Base-by-base conservation (phyloP, 208 protist genomes). In the Sergeia podlipaevii region DNA sequence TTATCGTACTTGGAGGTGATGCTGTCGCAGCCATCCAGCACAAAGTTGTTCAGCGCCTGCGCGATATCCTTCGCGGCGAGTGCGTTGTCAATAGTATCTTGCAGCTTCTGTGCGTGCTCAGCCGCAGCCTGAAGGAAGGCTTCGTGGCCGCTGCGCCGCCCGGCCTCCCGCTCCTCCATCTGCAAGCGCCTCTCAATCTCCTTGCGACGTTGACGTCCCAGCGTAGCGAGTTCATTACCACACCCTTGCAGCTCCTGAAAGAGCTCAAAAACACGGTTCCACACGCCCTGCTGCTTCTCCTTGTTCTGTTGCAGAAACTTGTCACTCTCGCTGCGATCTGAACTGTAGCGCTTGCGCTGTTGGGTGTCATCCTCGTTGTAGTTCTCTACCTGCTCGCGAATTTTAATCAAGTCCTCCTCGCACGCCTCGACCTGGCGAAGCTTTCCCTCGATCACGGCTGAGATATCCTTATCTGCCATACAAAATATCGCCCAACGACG, bases 401-500 rank as follows among this genome's bases (percentile, higher is more conserved):
- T 89, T 37, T 91, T 90, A 7, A 77, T 38, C 45, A 94, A 59
- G 57, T 96, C 86, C 62, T 93, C 86, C 59, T 93, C 84, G 38
- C 89, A 96, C 8, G 89, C 85, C 37, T 94, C 86, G 23, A 91
- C 82, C 45, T 89, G 84, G 27, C 85, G 73, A 38, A 85, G 68
- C 64, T 93, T 93, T 26, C 67, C 60, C 60, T 96, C 86, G 47
- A 96, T 77, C 0, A 96, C 86, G n/a, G 86, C 69, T 15, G 81
- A 77, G 62, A 96, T 89, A 67, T 96, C 86, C 38, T 82, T 77
- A 52, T 89, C 79, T 3, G 76, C 89, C 89, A 96, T 96, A 38
- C 89, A 74, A 53, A 96, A 96, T 23, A 96, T 91, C 6, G 80
- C 74, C 89, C 89, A 96, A n/a, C 89, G 85, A 0, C 86, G 80